Evolutionary conservation across 1,139 yeast genomes (phyloP).

Genomic region (Suzukiozyma palmioleophila): DNA sequence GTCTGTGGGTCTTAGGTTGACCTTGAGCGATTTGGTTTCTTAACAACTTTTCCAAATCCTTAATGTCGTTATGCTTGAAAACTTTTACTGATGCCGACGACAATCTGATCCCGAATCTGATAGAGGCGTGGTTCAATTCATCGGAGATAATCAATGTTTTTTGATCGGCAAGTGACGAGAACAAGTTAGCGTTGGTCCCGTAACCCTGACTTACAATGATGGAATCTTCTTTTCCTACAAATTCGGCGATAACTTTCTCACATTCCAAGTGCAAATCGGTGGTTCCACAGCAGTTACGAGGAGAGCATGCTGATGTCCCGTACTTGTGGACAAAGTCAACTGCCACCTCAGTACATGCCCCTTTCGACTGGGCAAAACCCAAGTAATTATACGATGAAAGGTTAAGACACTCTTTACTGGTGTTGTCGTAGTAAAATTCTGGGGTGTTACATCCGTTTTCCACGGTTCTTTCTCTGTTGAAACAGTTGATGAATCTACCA

Average conservation of each 20-base stretch:
- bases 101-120: conserved; percentile 88
- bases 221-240: conserved; percentile 89
- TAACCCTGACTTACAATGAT: conserved; percentile 90
- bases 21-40: conserved; percentile 93
- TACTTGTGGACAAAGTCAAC: conserved; percentile 56
- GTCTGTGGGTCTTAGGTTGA: conserved; percentile 93
- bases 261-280: conserved; percentile 70
- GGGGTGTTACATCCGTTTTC: conserved; percentile 32
- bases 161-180: conserved; percentile 77
- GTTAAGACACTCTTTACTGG: conserved; percentile 72
- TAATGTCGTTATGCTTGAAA: conserved; percentile 90
- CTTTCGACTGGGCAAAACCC: conserved; percentile 95
- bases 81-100: conserved; percentile 93
- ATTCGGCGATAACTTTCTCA: conserved; percentile 74
- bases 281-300: conserved; percentile 73
- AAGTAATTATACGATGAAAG: conserved; percentile 88
- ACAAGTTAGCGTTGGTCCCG: conserved; percentile 91
- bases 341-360: conserved; percentile 83
- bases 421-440: conserved; percentile 67
- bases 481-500: conserved; percentile 81
- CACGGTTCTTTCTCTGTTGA: conserved; percentile 67
- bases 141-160: conserved; percentile 90
- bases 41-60: conserved; percentile 67
- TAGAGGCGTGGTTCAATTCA: conserved; percentile 92
- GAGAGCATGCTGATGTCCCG: conserved; percentile 78